Conservation (phyloP, 148 eudicot genomes). For the Diospyros kaki region DNA sequence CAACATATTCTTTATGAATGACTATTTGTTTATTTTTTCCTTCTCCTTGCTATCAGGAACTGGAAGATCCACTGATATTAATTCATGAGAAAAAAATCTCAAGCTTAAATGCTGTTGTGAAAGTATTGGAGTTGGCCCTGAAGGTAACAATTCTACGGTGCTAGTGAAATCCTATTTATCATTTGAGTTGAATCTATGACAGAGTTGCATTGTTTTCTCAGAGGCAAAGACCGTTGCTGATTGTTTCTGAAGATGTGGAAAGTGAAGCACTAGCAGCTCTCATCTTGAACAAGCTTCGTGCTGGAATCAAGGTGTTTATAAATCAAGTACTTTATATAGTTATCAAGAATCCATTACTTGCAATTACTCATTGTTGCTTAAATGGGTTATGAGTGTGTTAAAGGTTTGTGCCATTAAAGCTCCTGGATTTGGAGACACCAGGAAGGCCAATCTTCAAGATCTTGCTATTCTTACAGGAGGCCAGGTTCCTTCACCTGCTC, state of each 20-base stretch:
- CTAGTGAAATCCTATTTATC: neutral
- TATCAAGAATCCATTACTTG: neutral
- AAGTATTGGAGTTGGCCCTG: conserved; percentile 45
- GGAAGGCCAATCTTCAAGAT: conserved; percentile 71
- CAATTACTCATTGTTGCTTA: neutral
- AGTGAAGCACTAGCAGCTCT: conserved; percentile 58
- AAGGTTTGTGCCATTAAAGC: conserved; percentile 92
- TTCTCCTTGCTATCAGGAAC: conserved; percentile 29
- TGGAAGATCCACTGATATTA: conserved; percentile 55
- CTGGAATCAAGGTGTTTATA: conserved; percentile 67
- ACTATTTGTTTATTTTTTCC: no score
- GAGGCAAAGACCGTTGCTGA: conserved; percentile 44
- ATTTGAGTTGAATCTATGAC: neutral
- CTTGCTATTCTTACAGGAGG: conserved; percentile 85
- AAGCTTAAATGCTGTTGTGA: conserved; percentile 50
- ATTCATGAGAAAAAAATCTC: conserved; percentile 62
- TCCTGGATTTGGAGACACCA: conserved; percentile 87
- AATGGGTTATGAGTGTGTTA: neutral
- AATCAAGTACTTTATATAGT: neutral
- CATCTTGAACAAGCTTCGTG: conserved; percentile 68
- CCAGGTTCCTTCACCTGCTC: conserved; percentile 27
- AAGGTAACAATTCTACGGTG: conserved; percentile 21
- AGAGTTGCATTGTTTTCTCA: conserved; percentile 8
- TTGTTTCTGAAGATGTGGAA: conserved; percentile 54
- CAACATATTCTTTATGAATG: neutral